phyloP scores from a whole-genome alignment of 257 asterid species.

The Parsonsia alboflavescens region DNA sequence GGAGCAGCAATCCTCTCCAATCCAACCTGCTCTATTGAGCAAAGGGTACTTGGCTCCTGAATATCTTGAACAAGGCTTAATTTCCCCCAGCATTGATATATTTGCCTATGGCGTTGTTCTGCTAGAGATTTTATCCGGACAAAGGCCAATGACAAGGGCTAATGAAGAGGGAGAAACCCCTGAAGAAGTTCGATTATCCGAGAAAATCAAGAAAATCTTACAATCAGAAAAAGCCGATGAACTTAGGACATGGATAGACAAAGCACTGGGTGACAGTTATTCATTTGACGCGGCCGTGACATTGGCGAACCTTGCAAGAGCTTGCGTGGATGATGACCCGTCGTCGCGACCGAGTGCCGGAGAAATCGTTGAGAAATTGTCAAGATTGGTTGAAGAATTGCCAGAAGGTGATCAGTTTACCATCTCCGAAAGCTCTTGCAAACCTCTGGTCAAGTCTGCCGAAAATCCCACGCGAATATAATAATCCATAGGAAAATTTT shows the following conservation, averaged over 20 bases:
- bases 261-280: constrained; percentile 62
- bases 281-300: constrained; percentile 52
- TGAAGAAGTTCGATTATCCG: constrained; percentile 18
- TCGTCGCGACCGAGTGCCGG: constrained; percentile 65
- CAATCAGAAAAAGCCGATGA: constrained; percentile 42
- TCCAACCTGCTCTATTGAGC: constrained; percentile 23
- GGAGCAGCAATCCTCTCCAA: constrained; percentile 19
- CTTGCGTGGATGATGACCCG: constrained; percentile 69
- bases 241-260: constrained; percentile 66
- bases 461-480: constrained; percentile 15
- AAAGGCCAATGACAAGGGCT: constrained; percentile 29
- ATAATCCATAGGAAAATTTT: neutral
- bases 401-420: constrained; percentile 31
- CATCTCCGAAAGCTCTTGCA: constrained; percentile 52
- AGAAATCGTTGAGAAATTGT: constrained; percentile 62
- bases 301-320: constrained; percentile 62
- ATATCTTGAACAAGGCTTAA: constrained; percentile 18
- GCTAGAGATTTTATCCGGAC: constrained; percentile 70
- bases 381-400: constrained; percentile 57
- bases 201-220: constrained; percentile 47
- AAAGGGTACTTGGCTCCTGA: constrained; percentile 63
- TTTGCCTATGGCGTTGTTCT: constrained; percentile 69
- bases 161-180: constrained; percentile 24
- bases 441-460: constrained; percentile 47
- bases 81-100: constrained; percentile 44